phyloP scores from a whole-genome alignment of 2,329 filamentous ascomycete species.

The Dactylella cylindrospora region DNA sequence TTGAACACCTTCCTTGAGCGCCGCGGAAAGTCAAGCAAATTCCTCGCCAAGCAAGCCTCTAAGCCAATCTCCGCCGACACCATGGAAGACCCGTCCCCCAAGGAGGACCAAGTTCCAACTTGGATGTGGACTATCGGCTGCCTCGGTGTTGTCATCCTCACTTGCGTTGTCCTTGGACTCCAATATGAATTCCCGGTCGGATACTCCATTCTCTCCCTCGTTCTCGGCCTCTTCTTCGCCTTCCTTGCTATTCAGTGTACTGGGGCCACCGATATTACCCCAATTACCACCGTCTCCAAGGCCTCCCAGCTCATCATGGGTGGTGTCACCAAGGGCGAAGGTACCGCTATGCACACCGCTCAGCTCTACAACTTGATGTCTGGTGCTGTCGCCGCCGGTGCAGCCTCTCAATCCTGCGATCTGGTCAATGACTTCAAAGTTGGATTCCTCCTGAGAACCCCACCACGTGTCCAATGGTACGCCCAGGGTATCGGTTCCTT shows the following conservation, averaged over 20 bases:
- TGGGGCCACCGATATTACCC: slow-evolving; percentile 64
- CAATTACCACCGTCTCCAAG: slow-evolving; percentile 67
- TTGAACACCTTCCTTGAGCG: slow-evolving; percentile 54
- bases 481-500: slow-evolving; percentile 65
- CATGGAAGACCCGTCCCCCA: slow-evolving; percentile 46
- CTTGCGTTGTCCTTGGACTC: slow-evolving; percentile 58
- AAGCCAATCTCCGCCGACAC: slow-evolving; percentile 42
- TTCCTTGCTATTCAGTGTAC: slow-evolving; percentile 65
- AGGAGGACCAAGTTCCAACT: slow-evolving; percentile 49
- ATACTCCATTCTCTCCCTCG: slow-evolving; percentile 60
- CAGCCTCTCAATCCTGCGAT: slow-evolving; percentile 59
- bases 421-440: slow-evolving; percentile 67
- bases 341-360: slow-evolving; percentile 55
- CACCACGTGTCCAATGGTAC: slow-evolving; percentile 67
- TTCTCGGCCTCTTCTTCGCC: slow-evolving; percentile 64
- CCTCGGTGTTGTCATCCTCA: slow-evolving; percentile 58
- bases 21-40: slow-evolving; percentile 54
- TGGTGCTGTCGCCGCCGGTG: slow-evolving; percentile 61
- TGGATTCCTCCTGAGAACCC: slow-evolving; percentile 67
- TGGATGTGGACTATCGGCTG: slow-evolving; percentile 60
- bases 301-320: slow-evolving; percentile 69
- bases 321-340: slow-evolving; percentile 62
- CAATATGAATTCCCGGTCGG: slow-evolving; percentile 58
- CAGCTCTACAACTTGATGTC: slow-evolving; percentile 68
- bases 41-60: slow-evolving; percentile 54